A percentile compares a stretch with the other conserved stretches of the same genome.
Conservation (phyloP, 1,284 basidiomycete genomes). For the Earliella scabrosa region DNA sequence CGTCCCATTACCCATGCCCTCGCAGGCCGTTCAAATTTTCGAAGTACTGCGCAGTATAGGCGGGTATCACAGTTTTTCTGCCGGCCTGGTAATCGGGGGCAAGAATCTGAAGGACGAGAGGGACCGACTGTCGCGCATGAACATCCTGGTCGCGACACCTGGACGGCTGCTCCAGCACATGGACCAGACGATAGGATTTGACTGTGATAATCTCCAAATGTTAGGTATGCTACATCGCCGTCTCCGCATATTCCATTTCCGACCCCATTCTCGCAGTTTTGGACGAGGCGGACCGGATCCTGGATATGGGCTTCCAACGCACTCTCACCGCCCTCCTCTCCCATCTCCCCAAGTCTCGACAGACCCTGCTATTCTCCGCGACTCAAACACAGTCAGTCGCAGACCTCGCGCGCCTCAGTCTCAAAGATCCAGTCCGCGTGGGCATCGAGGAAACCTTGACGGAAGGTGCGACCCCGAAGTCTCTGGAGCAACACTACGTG, state of each 20-base stretch:
- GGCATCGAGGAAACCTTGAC: constrained; percentile 57
- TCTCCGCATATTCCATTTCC: constrained; percentile 51
- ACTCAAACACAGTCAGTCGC: constrained; percentile 93
- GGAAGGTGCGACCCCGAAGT: constrained; percentile 58
- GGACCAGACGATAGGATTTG: constrained; percentile 97
- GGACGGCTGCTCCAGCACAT: constrained; percentile 96
- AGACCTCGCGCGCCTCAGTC: constrained; percentile 89
- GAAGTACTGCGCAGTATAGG: constrained; percentile 94
- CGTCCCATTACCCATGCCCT: background rate
- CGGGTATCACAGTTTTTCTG: constrained; percentile 91
- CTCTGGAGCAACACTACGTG: constrained; percentile 91
- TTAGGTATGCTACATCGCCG: constrained; percentile 69
- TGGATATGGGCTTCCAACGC: constrained; percentile 95
- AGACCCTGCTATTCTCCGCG: constrained; percentile 96
- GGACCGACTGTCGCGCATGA: constrained; percentile 94
- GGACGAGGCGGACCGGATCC: constrained; percentile 95
- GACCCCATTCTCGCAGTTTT: constrained; percentile 70
- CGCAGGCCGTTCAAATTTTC: constrained; percentile 96
- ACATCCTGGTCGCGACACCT: constrained; percentile 96
- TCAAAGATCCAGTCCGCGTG: constrained; percentile 84
- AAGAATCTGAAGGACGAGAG: constrained; percentile 95
- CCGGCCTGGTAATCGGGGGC: constrained; percentile 96
- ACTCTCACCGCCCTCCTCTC: constrained; percentile 90
- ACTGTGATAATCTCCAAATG: constrained; percentile 87
- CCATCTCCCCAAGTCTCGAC: constrained; percentile 87